A percentile compares a stretch with the other conserved stretches of the same genome.
Evolutionary conservation across 768 basidiomycete species (phyloP).

Genomic region (Cyathus striatus): DNA sequence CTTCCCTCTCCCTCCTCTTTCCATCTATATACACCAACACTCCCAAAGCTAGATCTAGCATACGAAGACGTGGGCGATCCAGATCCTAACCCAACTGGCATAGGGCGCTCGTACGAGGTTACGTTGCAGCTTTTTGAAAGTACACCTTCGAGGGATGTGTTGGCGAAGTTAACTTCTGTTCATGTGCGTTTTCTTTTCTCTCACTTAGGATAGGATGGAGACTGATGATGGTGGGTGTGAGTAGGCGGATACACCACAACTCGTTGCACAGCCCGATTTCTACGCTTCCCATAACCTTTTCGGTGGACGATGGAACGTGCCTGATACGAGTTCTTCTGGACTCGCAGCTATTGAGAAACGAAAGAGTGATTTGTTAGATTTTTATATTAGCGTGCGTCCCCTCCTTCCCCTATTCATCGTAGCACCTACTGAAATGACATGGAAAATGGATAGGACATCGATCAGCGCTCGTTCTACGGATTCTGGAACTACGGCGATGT

Average conservation of each 20-base stretch:
- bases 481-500: conserved; percentile 35
- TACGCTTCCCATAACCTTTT: conserved; percentile 29
- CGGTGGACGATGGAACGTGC: conserved; percentile 31
- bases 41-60: conserved; percentile 25
- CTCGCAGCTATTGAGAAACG: conserved; percentile 26
- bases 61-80: conserved; percentile 36
- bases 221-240: not conserved
- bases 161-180: conserved; percentile 22
- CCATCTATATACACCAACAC: too few relatives aligned
- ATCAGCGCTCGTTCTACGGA: conserved; percentile 30
- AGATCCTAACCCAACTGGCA: conserved; percentile 27
- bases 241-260: conserved; percentile 25
- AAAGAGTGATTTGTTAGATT: conserved; percentile 29
- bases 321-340: conserved; percentile 23
- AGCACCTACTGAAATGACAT: too few relatives aligned
- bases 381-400: conserved; percentile 23
- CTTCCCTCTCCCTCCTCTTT: too few relatives aligned
- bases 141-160: conserved; percentile 22
- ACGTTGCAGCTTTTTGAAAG: conserved; percentile 26
- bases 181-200: conserved; percentile 14
- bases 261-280: conserved; percentile 26
- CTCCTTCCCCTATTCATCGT: too few relatives aligned
- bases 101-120: conserved; percentile 31
- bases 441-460: conserved; percentile 19
- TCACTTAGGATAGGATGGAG: not conserved